Base-by-base conservation (phyloP, 139 green algal species). In the Nannochloris sp. region DNA sequence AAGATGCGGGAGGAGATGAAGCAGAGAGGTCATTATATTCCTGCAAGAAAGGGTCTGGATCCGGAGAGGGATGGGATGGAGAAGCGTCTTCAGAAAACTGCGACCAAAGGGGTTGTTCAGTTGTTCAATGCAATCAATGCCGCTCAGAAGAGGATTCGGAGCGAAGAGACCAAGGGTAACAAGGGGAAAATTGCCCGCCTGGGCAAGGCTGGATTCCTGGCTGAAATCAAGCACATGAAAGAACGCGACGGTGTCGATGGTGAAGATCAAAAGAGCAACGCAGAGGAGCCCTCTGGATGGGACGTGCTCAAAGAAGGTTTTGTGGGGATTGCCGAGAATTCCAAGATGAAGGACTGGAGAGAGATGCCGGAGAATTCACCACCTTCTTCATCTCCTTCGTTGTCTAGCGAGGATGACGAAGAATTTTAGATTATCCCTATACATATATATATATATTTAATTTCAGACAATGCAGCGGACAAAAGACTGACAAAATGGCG, bases 81-180 rank as follows among this genome's bases (percentile, higher is more conserved):
- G 64, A 88, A 88, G 73, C 51, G 64, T 58, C 72, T 93, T 46
- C 62, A 73, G 37, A 69, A 71, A 57, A 73, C 84, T 31, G 88
- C 85, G 2, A 95, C 86, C 3, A 78, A 82, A 34, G 87, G 87
- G 25, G 87, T 95, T 36, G 87, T 94, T 57, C 69, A 83, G 34
- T 79, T 95, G 44, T 95, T 95, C 78, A 95, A 95, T 55, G 88
- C 88, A 0, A 80, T 95, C 5, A 69, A 77, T 40, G 87, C 87
- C 60, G 84, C 87, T 2, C 87, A 94, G 70, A 76, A 76, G 59
- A 57, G 65, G 48, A 56, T 72, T 14, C 61, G 72, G 31, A 64
- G 54, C 5, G 64, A 72, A 48, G 79, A 72, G 16, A 68, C 55
- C 4, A 62, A 48, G 2, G 71, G 51, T 23, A 74, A 53, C 44